Conservation (phyloP, 495 filamentous ascomycete genomes). For the Xylaria bambusicola region DNA sequence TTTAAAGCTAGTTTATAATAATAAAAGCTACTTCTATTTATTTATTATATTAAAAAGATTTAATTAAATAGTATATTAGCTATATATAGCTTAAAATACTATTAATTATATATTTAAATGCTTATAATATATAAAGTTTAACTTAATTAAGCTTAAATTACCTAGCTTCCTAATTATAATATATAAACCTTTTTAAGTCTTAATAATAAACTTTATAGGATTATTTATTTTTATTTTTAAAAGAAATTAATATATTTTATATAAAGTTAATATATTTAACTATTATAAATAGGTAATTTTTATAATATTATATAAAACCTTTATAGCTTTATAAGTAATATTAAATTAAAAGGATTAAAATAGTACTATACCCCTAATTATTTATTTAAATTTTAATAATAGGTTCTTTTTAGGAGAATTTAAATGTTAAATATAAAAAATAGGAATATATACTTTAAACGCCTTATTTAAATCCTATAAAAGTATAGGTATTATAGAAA, state of each 20-base stretch:
- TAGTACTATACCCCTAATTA: no score
- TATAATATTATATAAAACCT: not conserved
- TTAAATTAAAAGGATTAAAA: no score
- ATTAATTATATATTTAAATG: constrained; percentile 7
- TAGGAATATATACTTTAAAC: constrained; percentile 6
- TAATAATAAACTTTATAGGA: constrained; percentile 3
- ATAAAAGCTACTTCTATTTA: no score
- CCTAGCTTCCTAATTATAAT: not conserved
- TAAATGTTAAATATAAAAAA: not conserved
- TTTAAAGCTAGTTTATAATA: no score
- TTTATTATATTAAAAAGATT: not conserved
- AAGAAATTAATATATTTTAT: not conserved
- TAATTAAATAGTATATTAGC: not conserved
- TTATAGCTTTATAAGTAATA: no score
- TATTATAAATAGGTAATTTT: constrained; percentile 1
- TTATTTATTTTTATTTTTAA: not conserved
- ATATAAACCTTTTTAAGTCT: not conserved
- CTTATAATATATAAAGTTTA: not conserved
- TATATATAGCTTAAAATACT: not conserved
- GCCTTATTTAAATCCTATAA: no score
- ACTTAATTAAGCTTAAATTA: not conserved
- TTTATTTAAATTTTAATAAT: no score
- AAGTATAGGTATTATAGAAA: no score
- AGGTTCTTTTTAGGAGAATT: not conserved
- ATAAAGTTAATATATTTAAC: not conserved